Evolutionary conservation across 1,284 basidiomycete species (phyloP).

Genomic region (Ustanciosporium gigantosporum): DNA sequence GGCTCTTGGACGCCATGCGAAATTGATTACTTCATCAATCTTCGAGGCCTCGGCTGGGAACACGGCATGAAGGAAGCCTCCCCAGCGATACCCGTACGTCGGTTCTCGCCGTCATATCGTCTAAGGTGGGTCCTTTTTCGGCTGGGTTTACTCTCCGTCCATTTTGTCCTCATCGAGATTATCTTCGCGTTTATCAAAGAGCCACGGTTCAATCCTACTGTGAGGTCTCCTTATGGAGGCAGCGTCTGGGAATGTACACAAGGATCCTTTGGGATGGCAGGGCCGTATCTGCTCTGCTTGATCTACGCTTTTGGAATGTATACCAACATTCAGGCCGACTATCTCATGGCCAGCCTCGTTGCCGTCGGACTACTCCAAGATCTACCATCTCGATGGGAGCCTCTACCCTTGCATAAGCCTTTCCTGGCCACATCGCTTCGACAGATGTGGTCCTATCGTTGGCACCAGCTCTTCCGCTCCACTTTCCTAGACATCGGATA

Average conservation of each 20-base stretch:
- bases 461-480: conserved; percentile 30
- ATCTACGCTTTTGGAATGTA: conserved; percentile 5
- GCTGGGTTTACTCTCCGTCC: conserved; percentile 1
- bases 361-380: conserved; percentile 5
- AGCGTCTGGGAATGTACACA: conserved; percentile 12
- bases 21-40: conserved; percentile 23
- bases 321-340: conserved; percentile 3
- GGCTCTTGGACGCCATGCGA: conserved; percentile 19
- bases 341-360: not conserved
- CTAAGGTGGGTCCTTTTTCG: conserved; percentile 3
- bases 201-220: conserved; percentile 11
- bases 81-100: conserved; percentile 12
- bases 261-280: conserved; percentile 12
- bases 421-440: conserved; percentile 14
- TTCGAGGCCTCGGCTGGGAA: conserved; percentile 39
- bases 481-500: conserved; percentile 19
- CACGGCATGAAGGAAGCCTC: conserved; percentile 17
- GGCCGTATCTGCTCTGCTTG: conserved; percentile 12
- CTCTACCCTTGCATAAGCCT: conserved; percentile 6
- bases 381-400: conserved; percentile 18
- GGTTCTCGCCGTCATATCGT: conserved; percentile 1
- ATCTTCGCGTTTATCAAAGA: conserved; percentile 15
- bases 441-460: conserved; percentile 23
- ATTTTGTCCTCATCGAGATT: conserved; percentile 9
- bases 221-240: conserved; percentile 1